A percentile compares a stretch with the other conserved stretches of the same genome.
These are phyloP conservation scores for Aspergillus cavernicola DNA, from an alignment of 495 filamentous ascomycete species.

Conservation along the genomic window DNA sequence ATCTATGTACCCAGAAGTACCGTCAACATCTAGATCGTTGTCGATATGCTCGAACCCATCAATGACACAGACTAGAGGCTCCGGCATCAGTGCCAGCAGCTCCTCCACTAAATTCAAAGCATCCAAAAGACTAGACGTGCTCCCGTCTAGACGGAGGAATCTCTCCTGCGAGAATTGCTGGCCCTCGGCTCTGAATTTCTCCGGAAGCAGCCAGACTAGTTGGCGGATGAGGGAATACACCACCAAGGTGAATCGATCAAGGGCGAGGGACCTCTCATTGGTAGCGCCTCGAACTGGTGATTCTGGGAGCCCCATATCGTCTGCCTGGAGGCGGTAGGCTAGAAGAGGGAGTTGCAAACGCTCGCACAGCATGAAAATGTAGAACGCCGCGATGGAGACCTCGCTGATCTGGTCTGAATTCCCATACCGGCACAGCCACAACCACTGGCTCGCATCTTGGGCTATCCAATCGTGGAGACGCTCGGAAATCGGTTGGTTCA, in stretches of 20 bases:
- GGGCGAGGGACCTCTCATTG: background rate
- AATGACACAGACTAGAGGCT: background rate
- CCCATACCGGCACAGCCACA: background rate
- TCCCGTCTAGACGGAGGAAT: background rate
- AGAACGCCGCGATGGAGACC: background rate
- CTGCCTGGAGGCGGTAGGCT: background rate
- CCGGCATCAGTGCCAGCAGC: background rate
- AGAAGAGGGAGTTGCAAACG: background rate
- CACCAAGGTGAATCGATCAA: background rate
- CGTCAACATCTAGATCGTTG: background rate
- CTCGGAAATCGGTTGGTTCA: background rate
- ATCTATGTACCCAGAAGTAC: background rate
- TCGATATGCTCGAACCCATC: background rate
- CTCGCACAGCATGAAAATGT: background rate
- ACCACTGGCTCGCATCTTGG: background rate
- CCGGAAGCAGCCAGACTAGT: background rate
- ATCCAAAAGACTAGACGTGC: background rate
- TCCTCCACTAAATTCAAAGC: background rate
- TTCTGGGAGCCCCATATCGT: background rate
- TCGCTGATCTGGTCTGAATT: background rate
- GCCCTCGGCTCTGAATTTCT: background rate
- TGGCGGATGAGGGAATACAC: background rate
- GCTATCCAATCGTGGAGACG: background rate
- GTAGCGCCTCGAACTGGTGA: background rate
- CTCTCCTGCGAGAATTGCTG: background rate